Base-by-base conservation (phyloP, 805 yeast genomes). In the Teunomyces aglyptinius region DNA sequence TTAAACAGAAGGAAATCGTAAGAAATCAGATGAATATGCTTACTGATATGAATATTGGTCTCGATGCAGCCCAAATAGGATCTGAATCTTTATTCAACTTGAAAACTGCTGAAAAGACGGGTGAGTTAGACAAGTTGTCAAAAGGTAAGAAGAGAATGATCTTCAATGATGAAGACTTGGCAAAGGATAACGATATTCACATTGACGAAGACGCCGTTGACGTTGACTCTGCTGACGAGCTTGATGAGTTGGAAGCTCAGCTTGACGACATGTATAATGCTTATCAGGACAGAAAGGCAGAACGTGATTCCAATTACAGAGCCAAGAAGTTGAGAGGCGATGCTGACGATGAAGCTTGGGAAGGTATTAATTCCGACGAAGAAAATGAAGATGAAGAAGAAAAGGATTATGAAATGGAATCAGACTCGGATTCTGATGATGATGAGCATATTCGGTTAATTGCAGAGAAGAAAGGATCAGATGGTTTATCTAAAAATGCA, bases 11-110 rank as follows among this genome's bases (percentile, higher is more conserved):
- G 65, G 97, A 92, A 62, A 80, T 92, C 41, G 75, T 78, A 41
- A 81, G 98, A 71, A 85, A 89, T 87, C 97, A 94, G 70, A 85
- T 94, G 92, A 89, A 88, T 65, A 91, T 94, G 96, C 73, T 87
- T 48, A 88, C 97, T 5, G 96, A 96, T 60, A 81, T 78, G 71
- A 96, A 90, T 60, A 83, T 94, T 52, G 97, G 98, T 78, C 75
- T 89, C 45, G 99, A 94, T 63, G 96, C 97, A 13, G 92, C 89
- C 13, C 78, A 79, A 44, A 74, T 81, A 49, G 96, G 94, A 31
- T 76, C 85, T 46, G 91, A 86, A 49, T 78, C 91, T 1, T 71
- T 89, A 48, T 94, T 94, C 72, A 89, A 85, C 60, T 75, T 94
- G 63, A 85, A 82, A 59, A 69, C 79, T n/a, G 97, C 97, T 3